These are phyloP conservation scores for Cytospora paraplurivora DNA, from an alignment of 2,329 filamentous ascomycete species.

Conservation along the genomic window DNA sequence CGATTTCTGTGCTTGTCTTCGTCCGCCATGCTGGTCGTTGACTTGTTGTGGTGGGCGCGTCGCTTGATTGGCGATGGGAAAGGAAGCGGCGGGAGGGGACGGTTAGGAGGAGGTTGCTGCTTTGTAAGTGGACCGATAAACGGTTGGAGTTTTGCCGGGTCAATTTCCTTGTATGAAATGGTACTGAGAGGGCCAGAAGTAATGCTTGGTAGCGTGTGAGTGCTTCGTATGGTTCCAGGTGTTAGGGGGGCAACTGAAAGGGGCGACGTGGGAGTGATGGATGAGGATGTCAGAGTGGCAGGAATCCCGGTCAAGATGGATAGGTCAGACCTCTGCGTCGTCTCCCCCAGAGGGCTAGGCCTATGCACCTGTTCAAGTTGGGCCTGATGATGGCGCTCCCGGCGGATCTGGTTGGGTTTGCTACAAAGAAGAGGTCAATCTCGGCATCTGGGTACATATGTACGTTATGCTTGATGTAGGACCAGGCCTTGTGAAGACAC, in stretches of 20 bases:
- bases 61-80: slow-evolving; percentile 1
- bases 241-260: slow-evolving; percentile 8
- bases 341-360: not conserved
- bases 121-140: slow-evolving; percentile 16
- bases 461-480: not conserved
- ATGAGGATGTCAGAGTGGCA: slow-evolving; percentile 3
- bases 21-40: not conserved
- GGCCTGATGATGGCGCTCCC: not conserved
- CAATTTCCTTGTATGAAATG: not conserved
- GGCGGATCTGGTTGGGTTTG: not conserved
- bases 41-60: not conserved
- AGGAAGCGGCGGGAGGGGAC: slow-evolving; percentile 14
- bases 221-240: not conserved
- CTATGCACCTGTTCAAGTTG: not conserved
- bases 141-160: slow-evolving; percentile 11
- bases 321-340: not conserved
- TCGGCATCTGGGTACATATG: not conserved
- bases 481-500: not conserved
- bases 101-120: slow-evolving; percentile 17
- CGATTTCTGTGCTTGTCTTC: not conserved
- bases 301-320: slow-evolving; percentile 1
- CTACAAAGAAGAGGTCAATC: not conserved
- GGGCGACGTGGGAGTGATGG: slow-evolving; percentile 8
- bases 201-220: slow-evolving; percentile 1
- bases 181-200: slow-evolving; percentile 6